Evolutionary conservation across 2,329 filamentous ascomycete genomes (phyloP).

Genomic region (Hypoxylon sp.): DNA sequence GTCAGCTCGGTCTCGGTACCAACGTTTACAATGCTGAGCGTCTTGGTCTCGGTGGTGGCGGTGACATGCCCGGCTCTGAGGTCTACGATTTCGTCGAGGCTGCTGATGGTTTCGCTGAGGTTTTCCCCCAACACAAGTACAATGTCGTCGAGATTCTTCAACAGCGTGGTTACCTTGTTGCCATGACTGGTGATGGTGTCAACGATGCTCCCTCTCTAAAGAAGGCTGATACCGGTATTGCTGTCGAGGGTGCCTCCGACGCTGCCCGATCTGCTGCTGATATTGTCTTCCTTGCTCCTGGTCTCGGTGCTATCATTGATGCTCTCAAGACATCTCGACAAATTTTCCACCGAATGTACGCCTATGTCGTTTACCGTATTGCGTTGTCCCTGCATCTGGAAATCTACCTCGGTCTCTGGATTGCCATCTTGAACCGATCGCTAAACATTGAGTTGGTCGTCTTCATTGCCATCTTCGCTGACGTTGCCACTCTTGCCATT

Average conservation of each 20-base stretch:
- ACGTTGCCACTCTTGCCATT: constrained; percentile 92
- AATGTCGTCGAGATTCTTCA: constrained; percentile 94
- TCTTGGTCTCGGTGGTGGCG: constrained; percentile 89
- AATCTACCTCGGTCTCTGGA: constrained; percentile 93
- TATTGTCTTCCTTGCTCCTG: constrained; percentile 93
- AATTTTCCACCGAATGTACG: constrained; percentile 98
- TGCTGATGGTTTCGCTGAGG: constrained; percentile 94
- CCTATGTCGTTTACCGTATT: constrained; percentile 96
- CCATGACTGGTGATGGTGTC: constrained; percentile 97
- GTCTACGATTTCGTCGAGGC: constrained; percentile 96
- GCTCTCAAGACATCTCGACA: constrained; percentile 93
- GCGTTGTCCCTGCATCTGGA: constrained; percentile 91
- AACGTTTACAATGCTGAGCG: constrained; percentile 96
- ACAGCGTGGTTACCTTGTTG: constrained; percentile 92
- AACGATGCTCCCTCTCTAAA: constrained; percentile 94
- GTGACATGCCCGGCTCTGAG: constrained; percentile 93
- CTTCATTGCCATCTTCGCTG: constrained; percentile 95
- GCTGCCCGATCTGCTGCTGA: constrained; percentile 92
- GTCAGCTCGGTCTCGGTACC: constrained; percentile 90
- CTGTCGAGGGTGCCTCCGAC: constrained; percentile 91
- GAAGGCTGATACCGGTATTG: constrained; percentile 97
- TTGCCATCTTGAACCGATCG: constrained; percentile 86
- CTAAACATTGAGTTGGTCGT: constrained; percentile 90
- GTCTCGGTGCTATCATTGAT: constrained; percentile 92
- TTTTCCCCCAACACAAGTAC: constrained; percentile 97